Evolutionary conservation across 2,329 filamentous ascomycete genomes (phyloP).

Genomic region (Ceratocystis huliohia): DNA sequence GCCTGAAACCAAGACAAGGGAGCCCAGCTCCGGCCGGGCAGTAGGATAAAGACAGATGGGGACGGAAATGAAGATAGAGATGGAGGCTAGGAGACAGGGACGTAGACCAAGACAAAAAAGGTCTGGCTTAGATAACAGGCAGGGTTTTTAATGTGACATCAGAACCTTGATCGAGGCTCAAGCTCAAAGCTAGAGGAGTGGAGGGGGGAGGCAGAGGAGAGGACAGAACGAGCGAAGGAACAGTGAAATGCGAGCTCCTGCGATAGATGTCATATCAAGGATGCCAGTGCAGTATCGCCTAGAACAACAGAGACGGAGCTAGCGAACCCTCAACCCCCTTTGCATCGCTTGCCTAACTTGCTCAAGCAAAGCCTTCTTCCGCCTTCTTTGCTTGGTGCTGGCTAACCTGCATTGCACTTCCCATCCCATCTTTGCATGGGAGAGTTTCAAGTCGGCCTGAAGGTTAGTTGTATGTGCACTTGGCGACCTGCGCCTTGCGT

Average conservation of each 20-base stretch:
- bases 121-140: background rate
- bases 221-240: background rate
- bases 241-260: background rate
- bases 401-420: background rate
- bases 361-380: too few relatives aligned
- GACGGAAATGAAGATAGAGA: too few relatives aligned
- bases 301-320: too few relatives aligned
- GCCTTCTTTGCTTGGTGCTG: too few relatives aligned
- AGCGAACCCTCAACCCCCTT: too few relatives aligned
- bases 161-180: background rate
- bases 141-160: background rate
- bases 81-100: background rate
- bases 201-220: background rate
- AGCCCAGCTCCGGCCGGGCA: background rate
- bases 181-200: background rate
- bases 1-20: background rate
- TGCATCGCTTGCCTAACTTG: too few relatives aligned
- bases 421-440: background rate
- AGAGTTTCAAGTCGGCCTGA: background rate
- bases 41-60: background rate
- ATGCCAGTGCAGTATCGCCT: too few relatives aligned
- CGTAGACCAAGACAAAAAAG: background rate
- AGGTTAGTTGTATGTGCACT: background rate
- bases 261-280: too few relatives aligned
- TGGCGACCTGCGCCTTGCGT: too few relatives aligned